phyloP scores from a whole-genome alignment of 129 eudicot genomes.

The Calendula officinalis region DNA sequence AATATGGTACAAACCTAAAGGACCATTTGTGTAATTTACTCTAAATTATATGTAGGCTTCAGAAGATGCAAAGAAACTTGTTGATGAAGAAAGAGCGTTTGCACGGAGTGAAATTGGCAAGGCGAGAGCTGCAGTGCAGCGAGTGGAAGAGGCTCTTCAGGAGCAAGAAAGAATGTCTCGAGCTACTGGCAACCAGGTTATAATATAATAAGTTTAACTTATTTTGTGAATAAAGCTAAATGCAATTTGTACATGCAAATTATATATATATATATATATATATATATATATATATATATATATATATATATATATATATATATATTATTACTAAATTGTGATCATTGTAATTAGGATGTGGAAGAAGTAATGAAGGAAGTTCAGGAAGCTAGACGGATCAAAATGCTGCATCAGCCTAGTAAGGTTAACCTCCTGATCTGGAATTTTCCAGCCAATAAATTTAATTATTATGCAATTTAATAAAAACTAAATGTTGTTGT shows the following conservation, averaged over 20 bases:
- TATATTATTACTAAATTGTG: too few species aligned
- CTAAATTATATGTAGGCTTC: conserved; percentile 57
- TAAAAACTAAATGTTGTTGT: neutral
- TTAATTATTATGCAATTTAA: neutral
- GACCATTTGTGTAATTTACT: neutral
- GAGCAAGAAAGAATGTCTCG: conserved; percentile 82
- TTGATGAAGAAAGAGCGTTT: conserved; percentile 92
- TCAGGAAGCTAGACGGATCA: conserved; percentile 94
- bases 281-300: too few species aligned
- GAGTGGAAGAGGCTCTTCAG: conserved; percentile 98
- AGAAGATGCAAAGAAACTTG: conserved; percentile 93
- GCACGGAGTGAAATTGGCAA: conserved; percentile 90
- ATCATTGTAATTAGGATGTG: conserved; percentile 50
- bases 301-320: too few species aligned
- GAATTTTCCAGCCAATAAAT: neutral
- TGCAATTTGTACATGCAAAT: too few species aligned
- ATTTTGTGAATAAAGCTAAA: neutral
- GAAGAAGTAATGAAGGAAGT: conserved; percentile 97
- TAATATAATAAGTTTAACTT: neutral
- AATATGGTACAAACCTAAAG: neutral
- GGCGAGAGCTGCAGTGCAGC: conserved; percentile 94
- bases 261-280: too few species aligned
- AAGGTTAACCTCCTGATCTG: conserved; percentile 52
- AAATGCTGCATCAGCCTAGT: conserved; percentile 97
- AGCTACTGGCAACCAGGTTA: conserved; percentile 90